Percentiles rank a stretch among this genome's conserved stretches.
phyloP scores from a whole-genome alignment of 225 moss, liverwort and hornwort genomes.

The Bryum argenteum region DNA sequence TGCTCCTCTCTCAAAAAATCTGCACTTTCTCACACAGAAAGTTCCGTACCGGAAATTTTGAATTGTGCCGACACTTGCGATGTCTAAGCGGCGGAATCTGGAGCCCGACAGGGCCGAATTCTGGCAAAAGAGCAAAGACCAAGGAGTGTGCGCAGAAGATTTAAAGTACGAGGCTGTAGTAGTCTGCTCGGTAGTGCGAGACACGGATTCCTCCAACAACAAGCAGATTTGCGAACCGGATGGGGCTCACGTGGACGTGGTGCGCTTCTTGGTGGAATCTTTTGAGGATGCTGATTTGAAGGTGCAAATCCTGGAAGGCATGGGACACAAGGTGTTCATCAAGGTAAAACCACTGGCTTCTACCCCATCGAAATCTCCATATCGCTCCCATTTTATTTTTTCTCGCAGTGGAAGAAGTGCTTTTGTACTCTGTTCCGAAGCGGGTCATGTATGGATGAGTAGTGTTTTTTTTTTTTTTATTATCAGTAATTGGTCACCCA shows the following conservation, averaged over 20 bases:
- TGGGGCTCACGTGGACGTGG: slow-evolving; percentile 26
- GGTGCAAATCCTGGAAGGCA: slow-evolving; percentile 49
- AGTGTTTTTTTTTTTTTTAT: too few species aligned
- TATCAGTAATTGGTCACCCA: not conserved
- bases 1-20: too few species aligned
- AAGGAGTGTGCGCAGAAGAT: slow-evolving; percentile 8
- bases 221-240: not conserved
- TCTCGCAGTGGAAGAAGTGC: too few species aligned
- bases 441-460: too few species aligned
- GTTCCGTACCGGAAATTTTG: too few species aligned
- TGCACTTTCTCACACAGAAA: too few species aligned
- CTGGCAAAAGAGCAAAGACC: not conserved
- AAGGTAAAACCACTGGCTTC: slow-evolving; percentile 19
- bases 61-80: too few species aligned
- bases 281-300: slow-evolving; percentile 45
- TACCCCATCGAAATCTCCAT: too few species aligned
- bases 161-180: slow-evolving; percentile 41
- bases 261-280: slow-evolving; percentile 38
- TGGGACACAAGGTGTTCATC: slow-evolving; percentile 48
- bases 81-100: too few species aligned
- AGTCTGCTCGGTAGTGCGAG: slow-evolving; percentile 42
- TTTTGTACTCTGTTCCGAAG: too few species aligned
- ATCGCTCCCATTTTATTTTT: too few species aligned
- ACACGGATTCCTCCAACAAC: not conserved
- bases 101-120: too few species aligned